phyloP scores from a whole-genome alignment of 2,329 filamentous ascomycete species.

The Akanthomyces lecanii region DNA sequence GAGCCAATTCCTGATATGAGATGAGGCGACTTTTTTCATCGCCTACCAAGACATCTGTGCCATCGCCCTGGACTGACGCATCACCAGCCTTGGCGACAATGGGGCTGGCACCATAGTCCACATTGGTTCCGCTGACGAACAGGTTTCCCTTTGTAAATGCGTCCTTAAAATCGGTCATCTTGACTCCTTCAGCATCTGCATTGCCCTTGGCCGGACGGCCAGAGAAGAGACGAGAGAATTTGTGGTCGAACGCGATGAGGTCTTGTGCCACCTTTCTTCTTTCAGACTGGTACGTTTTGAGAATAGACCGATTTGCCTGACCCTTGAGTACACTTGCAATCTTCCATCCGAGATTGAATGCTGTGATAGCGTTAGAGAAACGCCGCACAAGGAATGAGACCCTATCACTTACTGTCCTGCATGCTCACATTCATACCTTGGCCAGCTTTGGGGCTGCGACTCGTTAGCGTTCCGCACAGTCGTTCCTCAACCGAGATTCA shows the following conservation, averaged over 20 bases:
- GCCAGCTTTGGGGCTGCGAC: conserved; percentile 52
- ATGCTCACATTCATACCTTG: conserved; percentile 71
- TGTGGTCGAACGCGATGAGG: conserved; percentile 61
- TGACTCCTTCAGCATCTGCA: conserved; percentile 57
- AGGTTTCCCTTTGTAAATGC: conserved; percentile 56
- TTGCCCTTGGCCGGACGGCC: conserved; percentile 55
- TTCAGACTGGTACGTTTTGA: conserved; percentile 49
- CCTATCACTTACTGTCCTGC: conserved; percentile 46
- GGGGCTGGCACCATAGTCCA: conserved; percentile 54
- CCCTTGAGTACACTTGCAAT: conserved; percentile 44
- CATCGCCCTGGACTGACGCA: conserved; percentile 41
- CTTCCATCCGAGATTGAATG: conserved; percentile 55
- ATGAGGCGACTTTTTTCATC: conserved; percentile 17
- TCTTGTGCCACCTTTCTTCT: conserved; percentile 58
- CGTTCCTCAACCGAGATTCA: background rate
- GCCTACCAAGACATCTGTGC: conserved; percentile 32
- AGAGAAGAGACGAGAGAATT: conserved; percentile 53
- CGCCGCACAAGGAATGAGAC: no score
- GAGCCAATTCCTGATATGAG: conserved; percentile 30
- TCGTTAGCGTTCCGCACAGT: background rate
- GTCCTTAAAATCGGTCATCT: conserved; percentile 58
- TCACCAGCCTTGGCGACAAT: conserved; percentile 52
- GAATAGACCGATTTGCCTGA: conserved; percentile 37
- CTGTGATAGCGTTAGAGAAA: conserved; percentile 16
- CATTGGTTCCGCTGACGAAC: conserved; percentile 55